Evolutionary conservation across 768 basidiomycete genomes (phyloP), one percentile per base, ranked within the genome.

Genomic region (Boletus rubescentipes): DNA sequence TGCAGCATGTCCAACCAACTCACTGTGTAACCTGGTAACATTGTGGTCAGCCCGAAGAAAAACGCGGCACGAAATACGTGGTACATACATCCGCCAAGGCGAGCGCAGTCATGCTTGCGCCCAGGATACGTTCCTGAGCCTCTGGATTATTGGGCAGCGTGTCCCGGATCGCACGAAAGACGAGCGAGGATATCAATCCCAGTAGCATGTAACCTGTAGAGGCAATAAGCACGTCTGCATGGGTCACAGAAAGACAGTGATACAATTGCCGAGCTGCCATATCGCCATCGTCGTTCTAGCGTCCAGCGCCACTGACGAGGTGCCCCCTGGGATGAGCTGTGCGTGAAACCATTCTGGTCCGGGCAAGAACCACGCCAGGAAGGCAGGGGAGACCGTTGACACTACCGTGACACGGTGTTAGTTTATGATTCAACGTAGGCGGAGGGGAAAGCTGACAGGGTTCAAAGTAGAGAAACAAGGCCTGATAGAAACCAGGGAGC

Each of bases 201-300:
- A 88, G 69, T 1, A 88, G 71, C 53, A 86, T 61, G 61, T 85
- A 88, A 59, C 84, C 86, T 87, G 42, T 37, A 20, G 8, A 37
- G 20, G 40, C n/a, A 42, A 31, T 50, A 20, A 55, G 37, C 15
- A 48, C 6, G 8, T 48, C 20, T 15, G 16, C 38, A 26, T 11
- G 15, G 11, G 6, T 31, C 15, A 14, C n/a, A 42, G 29, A 30
- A 47, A 36, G 30, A 30, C 3, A 11, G 32, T 61, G 79, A 43
- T 55, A 86, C 87, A 85, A 55, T 86, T 89, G 30, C 78, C 81
- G 10, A 89, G 70, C 59, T 90, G 88, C 77, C 81, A 82, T 51
- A 88, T 76, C 16, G 79, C 80, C 79, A 87, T 86, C 15, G 70
- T 73, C 7, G 81, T 79, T 34, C 83, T 75, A 35, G 75, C 64